A percentile compares a stretch with the other conserved stretches of the same genome.
These are phyloP conservation scores for Penicillium verrucosum DNA, from an alignment of 2,329 filamentous ascomycete species.

Conservation along the genomic window DNA sequence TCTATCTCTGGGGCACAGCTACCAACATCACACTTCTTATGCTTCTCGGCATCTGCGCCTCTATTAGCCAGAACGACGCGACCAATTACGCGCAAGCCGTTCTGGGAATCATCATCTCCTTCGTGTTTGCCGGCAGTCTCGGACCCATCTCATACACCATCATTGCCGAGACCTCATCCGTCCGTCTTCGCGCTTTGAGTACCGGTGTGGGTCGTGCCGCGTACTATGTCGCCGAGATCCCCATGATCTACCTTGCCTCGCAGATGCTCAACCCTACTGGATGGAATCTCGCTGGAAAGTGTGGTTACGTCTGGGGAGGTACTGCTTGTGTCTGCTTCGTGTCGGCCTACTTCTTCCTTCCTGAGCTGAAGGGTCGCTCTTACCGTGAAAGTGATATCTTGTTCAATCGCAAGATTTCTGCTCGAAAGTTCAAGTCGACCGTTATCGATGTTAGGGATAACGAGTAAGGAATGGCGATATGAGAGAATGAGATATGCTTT, in stretches of 20 bases:
- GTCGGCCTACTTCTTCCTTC: constrained; percentile 44
- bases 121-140: constrained; percentile 37
- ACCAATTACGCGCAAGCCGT: constrained; percentile 42
- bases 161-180: constrained; percentile 39
- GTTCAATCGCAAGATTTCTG: constrained; percentile 44
- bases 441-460: constrained; percentile 45
- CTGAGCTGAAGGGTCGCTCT: constrained; percentile 46
- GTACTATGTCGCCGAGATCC: constrained; percentile 45
- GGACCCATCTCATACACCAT: constrained; percentile 41
- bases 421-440: constrained; percentile 46
- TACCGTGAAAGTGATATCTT: constrained; percentile 48
- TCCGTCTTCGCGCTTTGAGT: constrained; percentile 39
- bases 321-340: constrained; percentile 44
- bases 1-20: constrained; percentile 40
- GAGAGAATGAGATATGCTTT: not conserved
- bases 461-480: constrained; percentile 26
- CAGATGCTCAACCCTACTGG: constrained; percentile 42
- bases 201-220: constrained; percentile 41
- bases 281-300: constrained; percentile 46
- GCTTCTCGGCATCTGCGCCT: constrained; percentile 38
- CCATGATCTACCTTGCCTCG: constrained; percentile 42
- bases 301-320: constrained; percentile 49
- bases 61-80: constrained; percentile 28
- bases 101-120: constrained; percentile 41
- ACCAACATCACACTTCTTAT: constrained; percentile 37